Evolutionary conservation across 225 moss, liverwort and hornwort species (phyloP).

Genomic region (Polytrichum commune): DNA sequence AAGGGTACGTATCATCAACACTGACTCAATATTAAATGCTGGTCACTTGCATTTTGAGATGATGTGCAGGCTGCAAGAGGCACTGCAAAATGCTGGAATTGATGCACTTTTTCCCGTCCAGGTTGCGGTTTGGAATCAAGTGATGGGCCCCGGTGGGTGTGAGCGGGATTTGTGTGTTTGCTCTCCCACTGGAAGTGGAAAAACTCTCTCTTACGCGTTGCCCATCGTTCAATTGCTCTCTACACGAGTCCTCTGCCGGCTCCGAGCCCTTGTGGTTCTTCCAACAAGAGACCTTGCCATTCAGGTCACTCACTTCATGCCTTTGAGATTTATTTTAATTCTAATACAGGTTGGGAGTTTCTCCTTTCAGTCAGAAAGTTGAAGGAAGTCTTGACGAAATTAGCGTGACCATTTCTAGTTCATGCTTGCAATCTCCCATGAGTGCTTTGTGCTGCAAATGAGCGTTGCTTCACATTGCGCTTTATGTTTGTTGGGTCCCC

Average conservation of each 20-base stretch:
- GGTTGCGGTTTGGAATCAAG: conserved; percentile 92
- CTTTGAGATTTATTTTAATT: too few species aligned
- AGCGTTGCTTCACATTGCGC: too few species aligned
- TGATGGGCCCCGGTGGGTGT: conserved; percentile 68
- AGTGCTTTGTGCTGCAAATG: too few species aligned
- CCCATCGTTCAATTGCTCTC: conserved; percentile 91
- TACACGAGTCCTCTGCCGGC: conserved; percentile 72
- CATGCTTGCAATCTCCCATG: too few species aligned
- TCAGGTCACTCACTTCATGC: conserved; percentile 46
- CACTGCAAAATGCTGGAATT: conserved; percentile 65
- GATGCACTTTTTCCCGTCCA: conserved; percentile 86
- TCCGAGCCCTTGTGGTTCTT: conserved; percentile 91
- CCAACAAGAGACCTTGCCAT: conserved; percentile 93
- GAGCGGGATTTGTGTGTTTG: conserved; percentile 91
- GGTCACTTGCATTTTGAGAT: too few species aligned
- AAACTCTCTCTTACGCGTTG: conserved; percentile 90
- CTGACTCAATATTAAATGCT: too few species aligned
- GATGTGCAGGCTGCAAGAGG: conserved; percentile 66
- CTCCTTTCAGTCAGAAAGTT: too few species aligned
- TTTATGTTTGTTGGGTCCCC: too few species aligned
- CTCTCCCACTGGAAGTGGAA: conserved; percentile 98
- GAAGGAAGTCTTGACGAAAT: too few species aligned
- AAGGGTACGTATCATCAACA: too few species aligned
- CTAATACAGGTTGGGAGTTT: too few species aligned
- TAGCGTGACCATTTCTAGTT: too few species aligned